Conservation (phyloP, 2,329 filamentous ascomycete species). For the Niveomyces coronatus region DNA sequence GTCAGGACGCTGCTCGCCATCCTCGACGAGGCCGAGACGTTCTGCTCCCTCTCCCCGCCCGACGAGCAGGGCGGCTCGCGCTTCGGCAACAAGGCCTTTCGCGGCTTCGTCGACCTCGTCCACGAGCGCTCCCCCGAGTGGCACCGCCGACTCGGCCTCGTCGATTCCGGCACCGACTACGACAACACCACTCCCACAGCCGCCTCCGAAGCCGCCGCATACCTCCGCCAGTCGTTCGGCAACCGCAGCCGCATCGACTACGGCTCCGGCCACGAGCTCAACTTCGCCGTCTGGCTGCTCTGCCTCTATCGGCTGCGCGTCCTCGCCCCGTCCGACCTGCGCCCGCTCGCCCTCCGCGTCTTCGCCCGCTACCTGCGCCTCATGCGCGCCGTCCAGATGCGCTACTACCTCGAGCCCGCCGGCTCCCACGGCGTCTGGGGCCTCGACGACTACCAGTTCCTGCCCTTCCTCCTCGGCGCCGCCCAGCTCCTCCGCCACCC, state of each 20-base stretch:
- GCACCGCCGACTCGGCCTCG: conserved; percentile 52
- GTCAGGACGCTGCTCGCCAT: conserved; percentile 58
- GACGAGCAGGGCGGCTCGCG: conserved; percentile 79
- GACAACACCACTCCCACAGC: not conserved
- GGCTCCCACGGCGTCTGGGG: conserved; percentile 98
- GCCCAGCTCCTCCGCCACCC: conserved; percentile 79
- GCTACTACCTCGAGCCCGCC: conserved; percentile 94
- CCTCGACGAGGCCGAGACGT: conserved; percentile 55
- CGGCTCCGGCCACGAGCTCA: conserved; percentile 92
- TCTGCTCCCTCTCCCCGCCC: conserved; percentile 63
- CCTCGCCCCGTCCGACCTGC: conserved; percentile 57
- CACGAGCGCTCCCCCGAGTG: conserved; percentile 46
- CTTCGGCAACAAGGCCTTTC: conserved; percentile 91
- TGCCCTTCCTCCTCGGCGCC: conserved; percentile 91
- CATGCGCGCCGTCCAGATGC: conserved; percentile 80
- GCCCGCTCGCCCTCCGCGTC: conserved; percentile 61
- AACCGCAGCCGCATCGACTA: conserved; percentile 87
- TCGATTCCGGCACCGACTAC: no score
- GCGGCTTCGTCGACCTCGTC: conserved; percentile 64
- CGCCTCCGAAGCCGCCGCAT: conserved; percentile 63
- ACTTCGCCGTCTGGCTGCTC: conserved; percentile 95
- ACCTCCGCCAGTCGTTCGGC: conserved; percentile 75
- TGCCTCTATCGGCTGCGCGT: conserved; percentile 74
- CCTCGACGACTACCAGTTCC: conserved; percentile 92
- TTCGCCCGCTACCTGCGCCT: conserved; percentile 75